Base-by-base conservation (phyloP, 176 grass and related monocot species). In the Ampelocalamus luodianensis region DNA sequence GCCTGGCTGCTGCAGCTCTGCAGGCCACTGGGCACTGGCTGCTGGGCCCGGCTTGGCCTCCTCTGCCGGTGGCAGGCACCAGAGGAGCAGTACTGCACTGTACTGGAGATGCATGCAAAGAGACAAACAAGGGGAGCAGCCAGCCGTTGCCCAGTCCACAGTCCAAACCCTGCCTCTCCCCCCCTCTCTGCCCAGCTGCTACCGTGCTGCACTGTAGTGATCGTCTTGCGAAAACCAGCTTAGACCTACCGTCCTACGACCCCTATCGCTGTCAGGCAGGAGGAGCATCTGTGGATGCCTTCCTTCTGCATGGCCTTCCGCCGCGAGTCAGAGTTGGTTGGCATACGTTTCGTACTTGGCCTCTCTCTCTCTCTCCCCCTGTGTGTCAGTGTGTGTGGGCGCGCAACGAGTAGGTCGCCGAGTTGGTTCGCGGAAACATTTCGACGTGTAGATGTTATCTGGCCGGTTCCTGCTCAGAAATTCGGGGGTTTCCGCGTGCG, bases 31-130 rank as follows among this genome's bases (percentile, higher is more conserved):
- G 54, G 20, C 20, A 56, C 20, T n/a, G 54, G 7, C 20, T 9
- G 20, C 54, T n/a, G 55, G 55, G 20, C 20, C 63, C 29, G 55
- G 64, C 3, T 71, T 22, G 67, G 79, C 51, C 38, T 60, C 67
- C 66, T 60, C 79, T 71, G 79, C 67, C 66, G 67, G 38, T 32
- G 68, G 80, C 80, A 44, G 62, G 14, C 29, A 43, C 22, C 68
- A 82, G 67, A 62, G 66, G 65, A 55, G 48, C 11, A 15, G 43
- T 8, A 64, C 39, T 27, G 76, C 6, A 59, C 34, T 61, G 58
- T 23, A 26, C 23, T 5, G 59, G 23, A 27, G 58, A 13, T 5
- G 20, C 8, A 23, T 27, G 59, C 59, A 62, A 24, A 26, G 59
- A 62, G 59, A 27, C n/a, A 27, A 27, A 62, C 8, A 2, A 27